Percentiles rank a stretch among this genome's conserved stretches.
phyloP scores from a whole-genome alignment of 148 eudicot species.

The Heliamphora exappendiculata region DNA sequence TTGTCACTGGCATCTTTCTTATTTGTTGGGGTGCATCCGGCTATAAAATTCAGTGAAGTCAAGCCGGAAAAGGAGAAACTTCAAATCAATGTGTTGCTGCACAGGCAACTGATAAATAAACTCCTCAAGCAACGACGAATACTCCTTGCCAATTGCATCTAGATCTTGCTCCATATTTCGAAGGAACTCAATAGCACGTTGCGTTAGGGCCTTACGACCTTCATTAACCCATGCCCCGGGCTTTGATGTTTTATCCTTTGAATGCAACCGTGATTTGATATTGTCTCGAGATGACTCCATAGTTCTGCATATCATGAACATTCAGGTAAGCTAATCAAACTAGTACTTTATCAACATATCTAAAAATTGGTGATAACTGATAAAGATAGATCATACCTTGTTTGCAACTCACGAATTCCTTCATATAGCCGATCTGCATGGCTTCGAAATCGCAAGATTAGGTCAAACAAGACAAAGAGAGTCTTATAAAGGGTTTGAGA shows the following conservation, averaged over 20 bases:
- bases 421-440: conserved; percentile 88
- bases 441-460: conserved; percentile 70
- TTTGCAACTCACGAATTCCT: conserved; percentile 81
- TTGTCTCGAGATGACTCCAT: conserved; percentile 46
- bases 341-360: neutral
- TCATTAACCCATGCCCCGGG: conserved; percentile 76
- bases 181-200: conserved; percentile 77
- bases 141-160: conserved; percentile 64
- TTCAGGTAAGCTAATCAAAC: conserved; percentile 1
- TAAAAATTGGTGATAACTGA: neutral
- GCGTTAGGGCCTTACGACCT: conserved; percentile 75
- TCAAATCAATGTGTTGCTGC: conserved; percentile 89
- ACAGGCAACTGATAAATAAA: conserved; percentile 80
- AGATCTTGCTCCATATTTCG: conserved; percentile 64
- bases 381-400: conserved; percentile 44
- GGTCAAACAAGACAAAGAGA: conserved; percentile 73
- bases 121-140: conserved; percentile 67
- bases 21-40: conserved; percentile 33
- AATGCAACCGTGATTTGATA: conserved; percentile 27
- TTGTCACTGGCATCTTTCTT: conserved; percentile 9
- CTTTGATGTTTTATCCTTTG: conserved; percentile 41
- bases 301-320: conserved; percentile 45
- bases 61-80: conserved; percentile 89
- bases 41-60: conserved; percentile 91
- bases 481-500: conserved; percentile 63